phyloP scores from a whole-genome alignment of 352 stramenopile species.

The Phytopythium oedochilum region DNA sequence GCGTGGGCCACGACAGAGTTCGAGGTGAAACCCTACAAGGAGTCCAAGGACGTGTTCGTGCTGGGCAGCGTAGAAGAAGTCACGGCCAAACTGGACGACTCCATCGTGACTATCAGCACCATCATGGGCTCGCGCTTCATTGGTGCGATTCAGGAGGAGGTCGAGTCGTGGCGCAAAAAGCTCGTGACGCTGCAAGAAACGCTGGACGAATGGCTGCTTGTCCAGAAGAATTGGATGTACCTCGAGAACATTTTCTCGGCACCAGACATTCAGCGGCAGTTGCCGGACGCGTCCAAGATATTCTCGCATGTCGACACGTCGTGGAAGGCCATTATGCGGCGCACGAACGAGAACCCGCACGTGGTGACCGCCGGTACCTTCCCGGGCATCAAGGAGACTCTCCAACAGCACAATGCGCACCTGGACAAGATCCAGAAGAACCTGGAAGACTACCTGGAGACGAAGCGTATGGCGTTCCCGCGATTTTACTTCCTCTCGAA shows the following conservation, averaged over 20 bases:
- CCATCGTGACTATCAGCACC: constrained; percentile 91
- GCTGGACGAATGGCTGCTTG: constrained; percentile 84
- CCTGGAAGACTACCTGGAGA: constrained; percentile 91
- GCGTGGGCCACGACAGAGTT: constrained; percentile 89
- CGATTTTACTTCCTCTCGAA: constrained; percentile 96
- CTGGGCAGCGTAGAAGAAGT: constrained; percentile 91
- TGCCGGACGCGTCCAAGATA: constrained; percentile 88
- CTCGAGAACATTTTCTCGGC: constrained; percentile 86
- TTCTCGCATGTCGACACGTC: constrained; percentile 89
- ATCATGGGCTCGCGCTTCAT: constrained; percentile 92
- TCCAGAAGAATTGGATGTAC: constrained; percentile 90
- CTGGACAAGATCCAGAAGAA: constrained; percentile 92
- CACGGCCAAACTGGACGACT: constrained; percentile 89
- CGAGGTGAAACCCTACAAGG: constrained; percentile 92
- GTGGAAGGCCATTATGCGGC: constrained; percentile 91
- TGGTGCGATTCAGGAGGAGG: constrained; percentile 85
- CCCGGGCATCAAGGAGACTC: constrained; percentile 75
- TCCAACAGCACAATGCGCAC: constrained; percentile 81
- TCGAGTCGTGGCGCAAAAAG: constrained; percentile 85
- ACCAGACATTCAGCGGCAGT: constrained; percentile 89
- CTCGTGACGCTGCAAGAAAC: constrained; percentile 82
- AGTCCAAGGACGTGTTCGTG: constrained; percentile 92
- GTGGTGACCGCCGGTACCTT: constrained; percentile 80
- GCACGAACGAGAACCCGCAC: constrained; percentile 81
- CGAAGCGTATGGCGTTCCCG: constrained; percentile 91